A percentile compares a stretch with the other conserved stretches of the same genome.
Conservation (phyloP, 148 eudicot species). For the Spergularia bocconei region DNA sequence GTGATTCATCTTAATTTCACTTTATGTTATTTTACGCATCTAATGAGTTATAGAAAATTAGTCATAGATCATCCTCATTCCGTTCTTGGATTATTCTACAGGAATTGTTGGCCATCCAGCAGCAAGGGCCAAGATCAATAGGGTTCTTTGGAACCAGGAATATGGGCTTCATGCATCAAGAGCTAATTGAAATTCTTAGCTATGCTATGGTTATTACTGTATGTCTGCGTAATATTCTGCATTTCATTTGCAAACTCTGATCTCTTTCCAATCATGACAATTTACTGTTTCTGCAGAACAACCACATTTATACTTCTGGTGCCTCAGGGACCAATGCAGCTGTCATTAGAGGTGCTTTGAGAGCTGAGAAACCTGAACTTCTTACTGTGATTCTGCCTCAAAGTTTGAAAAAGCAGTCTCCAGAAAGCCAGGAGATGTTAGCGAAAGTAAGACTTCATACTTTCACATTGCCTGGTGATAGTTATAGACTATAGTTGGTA, state of each 20-base stretch:
- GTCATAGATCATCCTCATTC: neutral
- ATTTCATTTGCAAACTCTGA: neutral
- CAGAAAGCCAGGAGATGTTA: constrained; percentile 95
- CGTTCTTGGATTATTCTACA: constrained; percentile 27
- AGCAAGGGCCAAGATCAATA: constrained; percentile 92
- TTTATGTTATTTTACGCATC: neutral
- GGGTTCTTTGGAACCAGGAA: constrained; percentile 98
- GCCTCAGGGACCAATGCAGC: constrained; percentile 99
- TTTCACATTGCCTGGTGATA: neutral
- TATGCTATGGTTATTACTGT: constrained; percentile 98
- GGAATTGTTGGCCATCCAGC: constrained; percentile 97
- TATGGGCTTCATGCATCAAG: constrained; percentile 99
- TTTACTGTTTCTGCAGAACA: constrained; percentile 53
- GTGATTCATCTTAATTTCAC: neutral
- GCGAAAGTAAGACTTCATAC: constrained; percentile 58
- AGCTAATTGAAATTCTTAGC: constrained; percentile 98
- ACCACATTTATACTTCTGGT: constrained; percentile 93
- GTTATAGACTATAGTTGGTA: neutral
- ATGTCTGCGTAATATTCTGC: constrained; percentile 20
- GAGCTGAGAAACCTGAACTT: constrained; percentile 92
- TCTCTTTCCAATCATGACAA: constrained; percentile 10
- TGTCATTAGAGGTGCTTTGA: constrained; percentile 96
- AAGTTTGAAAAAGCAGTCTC: constrained; percentile 86
- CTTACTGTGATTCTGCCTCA: constrained; percentile 97
- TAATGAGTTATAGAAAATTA: neutral